phyloP scores from a whole-genome alignment of 306 rosid species.

The Citrullus mucosospermus region DNA sequence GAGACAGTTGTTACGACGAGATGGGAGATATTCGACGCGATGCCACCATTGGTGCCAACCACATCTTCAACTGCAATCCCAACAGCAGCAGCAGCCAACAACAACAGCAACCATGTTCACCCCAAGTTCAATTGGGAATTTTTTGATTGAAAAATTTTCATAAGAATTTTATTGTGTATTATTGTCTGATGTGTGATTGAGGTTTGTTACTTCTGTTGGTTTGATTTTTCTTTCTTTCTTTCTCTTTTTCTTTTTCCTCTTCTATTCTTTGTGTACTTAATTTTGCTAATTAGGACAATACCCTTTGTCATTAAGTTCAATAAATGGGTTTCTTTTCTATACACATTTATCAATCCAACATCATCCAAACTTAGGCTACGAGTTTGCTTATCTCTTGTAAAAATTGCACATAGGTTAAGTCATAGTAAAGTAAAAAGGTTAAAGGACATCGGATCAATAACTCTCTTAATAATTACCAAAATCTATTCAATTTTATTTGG shows the following conservation, averaged over 20 bases:
- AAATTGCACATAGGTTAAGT: neutral
- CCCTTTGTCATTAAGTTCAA: slow-evolving; percentile 1
- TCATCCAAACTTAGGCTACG: neutral
- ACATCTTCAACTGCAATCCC: neutral
- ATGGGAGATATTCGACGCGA: slow-evolving; percentile 80
- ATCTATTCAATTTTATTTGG: too few species aligned
- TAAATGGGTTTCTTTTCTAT: neutral
- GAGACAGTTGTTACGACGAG: slow-evolving; percentile 38
- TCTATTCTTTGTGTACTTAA: slow-evolving; percentile 7
- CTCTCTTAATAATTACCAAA: too few species aligned
- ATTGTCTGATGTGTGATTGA: neutral
- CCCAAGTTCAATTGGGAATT: slow-evolving; percentile 14
- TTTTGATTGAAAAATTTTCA: neutral
- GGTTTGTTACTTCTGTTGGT: neutral
- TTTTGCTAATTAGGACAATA: slow-evolving; percentile 1
- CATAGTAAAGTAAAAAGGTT: too few species aligned
- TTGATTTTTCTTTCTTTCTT: neutral
- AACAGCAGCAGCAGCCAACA: neutral
- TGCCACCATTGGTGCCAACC: neutral
- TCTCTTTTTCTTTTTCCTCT: neutral
- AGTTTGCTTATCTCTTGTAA: neutral
- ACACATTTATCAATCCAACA: neutral
- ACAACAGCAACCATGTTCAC: neutral
- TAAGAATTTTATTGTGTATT: neutral
- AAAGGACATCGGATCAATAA: too few species aligned